Evolutionary conservation across 1,284 basidiomycete genomes (phyloP), one percentile per base, ranked within the genome.

Genomic region (Ceratorhiza oryzae-sativae): DNA sequence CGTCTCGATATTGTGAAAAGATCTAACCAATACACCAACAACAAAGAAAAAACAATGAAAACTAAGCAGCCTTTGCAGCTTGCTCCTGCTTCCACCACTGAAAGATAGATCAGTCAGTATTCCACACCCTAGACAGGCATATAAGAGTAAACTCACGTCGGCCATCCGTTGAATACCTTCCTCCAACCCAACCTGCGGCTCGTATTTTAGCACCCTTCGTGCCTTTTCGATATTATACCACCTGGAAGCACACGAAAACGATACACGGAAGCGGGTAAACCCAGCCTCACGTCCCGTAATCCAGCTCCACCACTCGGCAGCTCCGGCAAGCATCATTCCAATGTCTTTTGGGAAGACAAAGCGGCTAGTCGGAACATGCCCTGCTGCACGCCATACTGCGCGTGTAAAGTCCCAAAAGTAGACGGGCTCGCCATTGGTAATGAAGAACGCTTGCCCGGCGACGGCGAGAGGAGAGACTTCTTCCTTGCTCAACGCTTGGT

Each of bases 201-300:
- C 93, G 81, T 99, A 99, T 1, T 94, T 95, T 45, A 99, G 84
- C 74, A 98, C 87, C 71, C 95, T 83, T 76, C 96, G 86, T 9
- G 97, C 94, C 83, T 94, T 95, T 83, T 99, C 97, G 67, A 97
- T 95, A 80, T 98, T 97, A 81, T 97, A 93, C 85, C 92, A 98
- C 77, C 95, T 86, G 74, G 83, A 85, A 30, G 86, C 87, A 79
- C 89, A 91, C 56, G 86, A 88, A 79, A 89, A 94, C 23, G 87
- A 87, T 34, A 97, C 93, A 76, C 93, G 89, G 81, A 90, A 95
- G 70, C 86, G 85, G n/a, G 95, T 98, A 77, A 99, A 94, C 13
- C 90, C 89, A n/a, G 93, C 88, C 78, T 94, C 90, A 20, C 59
- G 23, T 12, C 95, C 92, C 0, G 85, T 84, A 51, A 96, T 74